phyloP scores from a whole-genome alignment of 306 rosid genomes.

The Cucurbita pepo region DNA sequence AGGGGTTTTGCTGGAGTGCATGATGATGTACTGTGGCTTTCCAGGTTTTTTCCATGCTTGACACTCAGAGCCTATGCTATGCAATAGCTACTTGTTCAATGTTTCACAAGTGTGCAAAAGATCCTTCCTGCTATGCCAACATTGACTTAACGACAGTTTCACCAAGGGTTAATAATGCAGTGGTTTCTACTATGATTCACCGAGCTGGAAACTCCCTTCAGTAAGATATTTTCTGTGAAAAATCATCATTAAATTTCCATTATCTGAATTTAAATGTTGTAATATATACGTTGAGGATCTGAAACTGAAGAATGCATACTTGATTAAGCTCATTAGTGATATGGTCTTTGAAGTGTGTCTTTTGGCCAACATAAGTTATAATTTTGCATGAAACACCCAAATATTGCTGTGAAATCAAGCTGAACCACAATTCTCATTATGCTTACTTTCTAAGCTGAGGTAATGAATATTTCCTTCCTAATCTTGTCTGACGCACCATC shows the following conservation, averaged over 20 bases:
- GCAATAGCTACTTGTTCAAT: constrained; percentile 76
- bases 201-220: constrained; percentile 81
- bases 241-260: neutral
- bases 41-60: constrained; percentile 89
- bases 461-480: neutral
- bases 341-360: neutral
- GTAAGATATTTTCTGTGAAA: constrained; percentile 20
- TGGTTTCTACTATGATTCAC: constrained; percentile 84
- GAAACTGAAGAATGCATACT: neutral
- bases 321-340: neutral
- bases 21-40: constrained; percentile 13
- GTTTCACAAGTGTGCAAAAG: constrained; percentile 85
- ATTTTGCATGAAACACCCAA: neutral
- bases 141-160: constrained; percentile 68
- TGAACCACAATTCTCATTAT: neutral
- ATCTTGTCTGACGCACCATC: neutral
- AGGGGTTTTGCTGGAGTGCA: constrained; percentile 1
- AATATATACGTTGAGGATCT: neutral
- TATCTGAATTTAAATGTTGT: neutral
- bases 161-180: constrained; percentile 92
- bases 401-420: neutral
- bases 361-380: neutral
- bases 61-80: constrained; percentile 77
- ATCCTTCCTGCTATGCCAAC: constrained; percentile 73
- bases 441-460: neutral